Evolutionary conservation across 805 yeast species (phyloP), one percentile per base, ranked within the genome.

Genomic region (Starmerella tilneyi): DNA sequence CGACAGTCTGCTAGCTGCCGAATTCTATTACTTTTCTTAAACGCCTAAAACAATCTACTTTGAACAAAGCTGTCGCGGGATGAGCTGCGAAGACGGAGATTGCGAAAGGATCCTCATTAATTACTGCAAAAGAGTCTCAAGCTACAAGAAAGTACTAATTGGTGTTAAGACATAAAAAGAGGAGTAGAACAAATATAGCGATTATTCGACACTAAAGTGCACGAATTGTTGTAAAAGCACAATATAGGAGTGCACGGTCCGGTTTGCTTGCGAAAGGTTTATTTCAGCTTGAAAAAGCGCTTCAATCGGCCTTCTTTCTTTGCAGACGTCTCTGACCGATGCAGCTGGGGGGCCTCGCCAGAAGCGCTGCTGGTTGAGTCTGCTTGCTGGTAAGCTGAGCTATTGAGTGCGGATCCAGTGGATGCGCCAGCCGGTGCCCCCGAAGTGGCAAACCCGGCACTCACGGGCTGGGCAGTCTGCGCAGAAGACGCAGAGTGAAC

Each of bases 201-300:
- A n/a, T n/a, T n/a, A n/a, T n/a, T n/a, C n/a, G n/a, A n/a, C n/a
- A n/a, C n/a, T n/a, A n/a, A n/a, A n/a, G n/a, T n/a, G n/a, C n/a
- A n/a, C n/a, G n/a, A n/a, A n/a, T n/a, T n/a, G 21, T 24, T 23
- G 16, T 26, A 26, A 3, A 35, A 16, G 23, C 29, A 13, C 8
- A 39, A 9, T 21, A 30, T 6, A 24, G 3, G 26, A 7, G 5
- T n/a, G 12, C 9, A 11, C 12, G 11, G 21, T 17, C 22, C 29
- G 30, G 41, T 29, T 11, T 30, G 39, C 35, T 40, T 33, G 11
- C 27, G 27, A 24, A 11, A 24, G 11, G 8, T 13, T 21, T 24
- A 36, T 5, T 15, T n/a, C n/a, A 36, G 30, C 38, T 43, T 41
- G 34, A 49, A 41, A 23, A 49, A 44, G 9, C 50, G 50, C 33